Conservation (phyloP, 2,329 filamentous ascomycete genomes). For the Stylonectria norvegica region DNA sequence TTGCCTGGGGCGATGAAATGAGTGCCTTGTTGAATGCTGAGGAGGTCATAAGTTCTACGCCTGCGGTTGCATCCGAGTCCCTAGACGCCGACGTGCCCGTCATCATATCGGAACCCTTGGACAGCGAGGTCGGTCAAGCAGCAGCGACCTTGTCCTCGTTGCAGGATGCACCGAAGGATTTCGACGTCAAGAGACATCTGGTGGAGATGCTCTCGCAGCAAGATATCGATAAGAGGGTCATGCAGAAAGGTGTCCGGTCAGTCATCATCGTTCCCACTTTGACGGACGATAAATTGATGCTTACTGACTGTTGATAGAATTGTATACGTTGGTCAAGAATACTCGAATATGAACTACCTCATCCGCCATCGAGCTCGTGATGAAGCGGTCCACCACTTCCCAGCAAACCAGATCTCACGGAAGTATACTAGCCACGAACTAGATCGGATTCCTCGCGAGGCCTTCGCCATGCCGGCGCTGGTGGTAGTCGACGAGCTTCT, state of each 20-base stretch:
- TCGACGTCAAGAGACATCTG: background rate
- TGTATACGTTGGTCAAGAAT: background rate
- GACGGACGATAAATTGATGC: background rate
- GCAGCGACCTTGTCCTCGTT: background rate
- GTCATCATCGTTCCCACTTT: background rate
- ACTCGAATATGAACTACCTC: background rate
- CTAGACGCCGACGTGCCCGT: no score
- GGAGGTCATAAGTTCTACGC: no score
- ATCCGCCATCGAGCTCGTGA: background rate
- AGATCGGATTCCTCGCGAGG: constrained; percentile 3
- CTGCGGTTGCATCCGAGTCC: no score
- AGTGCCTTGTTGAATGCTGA: no score
- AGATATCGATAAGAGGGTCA: background rate
- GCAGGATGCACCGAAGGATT: background rate
- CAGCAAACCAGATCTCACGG: background rate
- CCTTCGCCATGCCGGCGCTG: background rate
- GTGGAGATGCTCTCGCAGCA: background rate
- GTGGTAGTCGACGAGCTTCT: background rate
- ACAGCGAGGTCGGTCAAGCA: background rate
- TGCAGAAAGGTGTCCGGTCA: background rate
- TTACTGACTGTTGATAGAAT: background rate
- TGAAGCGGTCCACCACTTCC: constrained; percentile 1
- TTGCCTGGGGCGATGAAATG: background rate
- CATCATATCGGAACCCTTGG: no score
- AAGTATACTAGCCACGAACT: background rate